Percentiles rank a stretch among this genome's conserved stretches.
These are phyloP conservation scores for Voacanga thouarsii DNA, from an alignment of 257 asterid genomes.

Conservation along the genomic window DNA sequence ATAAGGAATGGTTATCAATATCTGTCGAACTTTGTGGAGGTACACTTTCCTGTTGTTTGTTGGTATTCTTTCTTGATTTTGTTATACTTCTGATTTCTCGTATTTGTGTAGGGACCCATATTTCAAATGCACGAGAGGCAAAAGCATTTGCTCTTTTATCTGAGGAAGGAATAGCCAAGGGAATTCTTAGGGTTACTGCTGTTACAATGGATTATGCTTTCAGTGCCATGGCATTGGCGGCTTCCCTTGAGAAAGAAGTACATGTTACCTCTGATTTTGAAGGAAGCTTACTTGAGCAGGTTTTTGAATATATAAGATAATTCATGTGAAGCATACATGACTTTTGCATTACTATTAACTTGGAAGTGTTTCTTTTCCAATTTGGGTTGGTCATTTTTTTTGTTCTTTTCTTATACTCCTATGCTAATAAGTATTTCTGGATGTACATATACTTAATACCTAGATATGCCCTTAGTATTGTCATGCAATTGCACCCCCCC, in stretches of 20 bases:
- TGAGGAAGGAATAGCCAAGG: constrained; percentile 98
- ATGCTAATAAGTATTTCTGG: background rate
- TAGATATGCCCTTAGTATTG: background rate
- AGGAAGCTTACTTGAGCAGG: constrained; percentile 91
- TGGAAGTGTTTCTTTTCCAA: background rate
- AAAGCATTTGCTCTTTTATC: constrained; percentile 86
- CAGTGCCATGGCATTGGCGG: constrained; percentile 71
- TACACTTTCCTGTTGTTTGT: constrained; percentile 24
- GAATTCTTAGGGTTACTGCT: constrained; percentile 91
- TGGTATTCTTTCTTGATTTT: background rate
- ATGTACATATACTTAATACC: background rate
- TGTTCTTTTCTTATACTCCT: background rate
- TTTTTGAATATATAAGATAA: constrained; percentile 22
- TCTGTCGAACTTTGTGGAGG: constrained; percentile 99
- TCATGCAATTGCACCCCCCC: too few relatives aligned
- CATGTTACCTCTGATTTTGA: constrained; percentile 63
- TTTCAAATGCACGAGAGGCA: constrained; percentile 88
- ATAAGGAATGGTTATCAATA: constrained; percentile 68
- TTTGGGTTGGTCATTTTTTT: background rate
- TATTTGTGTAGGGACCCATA: constrained; percentile 74
- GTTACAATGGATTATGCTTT: constrained; percentile 76
- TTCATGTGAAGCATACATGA: constrained; percentile 5
- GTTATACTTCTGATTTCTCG: constrained; percentile 18
- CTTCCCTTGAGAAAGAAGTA: constrained; percentile 69
- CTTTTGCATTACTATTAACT: background rate